Conservation (phyloP, 371 early-diverging fungal genomes). For the Mucor piriformis region DNA sequence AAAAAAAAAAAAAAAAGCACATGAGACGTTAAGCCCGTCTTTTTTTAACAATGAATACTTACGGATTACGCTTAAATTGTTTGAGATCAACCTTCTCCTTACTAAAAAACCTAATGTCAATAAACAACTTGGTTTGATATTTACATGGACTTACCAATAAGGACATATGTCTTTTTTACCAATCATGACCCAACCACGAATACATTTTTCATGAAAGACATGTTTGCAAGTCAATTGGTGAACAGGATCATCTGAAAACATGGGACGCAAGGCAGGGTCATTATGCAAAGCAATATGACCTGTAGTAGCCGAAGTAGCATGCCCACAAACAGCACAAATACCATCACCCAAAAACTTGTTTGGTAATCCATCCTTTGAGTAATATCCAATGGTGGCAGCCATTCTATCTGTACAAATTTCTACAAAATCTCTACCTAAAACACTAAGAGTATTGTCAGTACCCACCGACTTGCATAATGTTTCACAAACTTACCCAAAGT, state of each 20-base stretch:
- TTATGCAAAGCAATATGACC: conserved; percentile 23
- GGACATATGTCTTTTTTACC: conserved; percentile 95
- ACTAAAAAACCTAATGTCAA: conserved; percentile 30
- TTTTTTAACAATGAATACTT: conserved; percentile 32
- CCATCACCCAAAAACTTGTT: conserved; percentile 70
- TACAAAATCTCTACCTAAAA: conserved; percentile 83
- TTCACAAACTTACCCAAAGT: conserved; percentile 63
- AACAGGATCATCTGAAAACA: conserved; percentile 53
- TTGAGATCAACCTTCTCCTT: conserved; percentile 87
- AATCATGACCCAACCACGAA: conserved; percentile 93
- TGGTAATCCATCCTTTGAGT: conserved; percentile 70
- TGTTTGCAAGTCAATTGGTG: conserved; percentile 79
- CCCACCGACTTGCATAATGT: neutral
- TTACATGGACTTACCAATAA: conserved; percentile 66
- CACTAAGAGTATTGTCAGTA: conserved; percentile 33
- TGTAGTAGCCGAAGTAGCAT: conserved; percentile 32
- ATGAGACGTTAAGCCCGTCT: neutral
- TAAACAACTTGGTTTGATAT: neutral
- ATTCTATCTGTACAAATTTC: conserved; percentile 83
- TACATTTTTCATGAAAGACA: conserved; percentile 89
- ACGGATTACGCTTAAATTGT: conserved; percentile 78
- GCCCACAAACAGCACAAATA: conserved; percentile 86
- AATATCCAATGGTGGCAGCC: conserved; percentile 81
- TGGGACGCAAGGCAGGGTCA: conserved; percentile 25
- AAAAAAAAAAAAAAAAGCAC: neutral